phyloP scores from a whole-genome alignment of 179 eudicot species.

The Amaranthus tricolor region DNA sequence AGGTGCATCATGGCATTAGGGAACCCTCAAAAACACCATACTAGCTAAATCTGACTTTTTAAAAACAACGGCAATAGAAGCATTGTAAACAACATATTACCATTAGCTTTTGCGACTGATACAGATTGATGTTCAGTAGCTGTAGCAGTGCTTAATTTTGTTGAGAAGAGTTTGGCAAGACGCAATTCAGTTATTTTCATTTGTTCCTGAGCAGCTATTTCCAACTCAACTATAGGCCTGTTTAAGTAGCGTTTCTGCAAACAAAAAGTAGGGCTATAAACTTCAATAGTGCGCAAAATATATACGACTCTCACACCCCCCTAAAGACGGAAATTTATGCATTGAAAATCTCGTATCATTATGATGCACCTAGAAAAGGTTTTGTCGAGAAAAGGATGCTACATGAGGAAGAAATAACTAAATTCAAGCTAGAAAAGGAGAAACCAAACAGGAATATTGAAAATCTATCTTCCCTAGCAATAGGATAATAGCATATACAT shows the following conservation, averaged over 20 bases:
- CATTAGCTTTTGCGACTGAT: constrained; percentile 64
- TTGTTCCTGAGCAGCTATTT: constrained; percentile 84
- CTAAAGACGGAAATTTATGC: too few species aligned
- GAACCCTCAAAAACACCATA: background rate
- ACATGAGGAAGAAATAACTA: background rate
- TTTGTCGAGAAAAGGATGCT: too few species aligned
- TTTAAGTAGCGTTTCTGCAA: constrained; percentile 73
- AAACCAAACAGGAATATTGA: background rate
- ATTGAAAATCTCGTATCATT: too few species aligned
- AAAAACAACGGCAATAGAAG: constrained; percentile 11
- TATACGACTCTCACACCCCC: background rate
- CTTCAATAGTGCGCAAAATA: constrained; percentile 1
- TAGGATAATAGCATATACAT: background rate
- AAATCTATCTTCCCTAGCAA: background rate
- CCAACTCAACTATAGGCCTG: constrained; percentile 86
- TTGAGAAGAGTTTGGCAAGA: constrained; percentile 68
- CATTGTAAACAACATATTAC: constrained; percentile 32
- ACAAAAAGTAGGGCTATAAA: constrained; percentile 12
- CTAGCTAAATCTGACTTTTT: background rate
- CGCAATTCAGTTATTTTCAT: constrained; percentile 94
- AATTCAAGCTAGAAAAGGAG: background rate
- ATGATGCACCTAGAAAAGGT: too few species aligned
- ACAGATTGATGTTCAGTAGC: constrained; percentile 27
- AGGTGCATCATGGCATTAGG: background rate
- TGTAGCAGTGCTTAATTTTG: constrained; percentile 31